These are phyloP conservation scores for Leucaena leucocephala DNA, from an alignment of 306 rosid species.

Conservation along the genomic window DNA sequence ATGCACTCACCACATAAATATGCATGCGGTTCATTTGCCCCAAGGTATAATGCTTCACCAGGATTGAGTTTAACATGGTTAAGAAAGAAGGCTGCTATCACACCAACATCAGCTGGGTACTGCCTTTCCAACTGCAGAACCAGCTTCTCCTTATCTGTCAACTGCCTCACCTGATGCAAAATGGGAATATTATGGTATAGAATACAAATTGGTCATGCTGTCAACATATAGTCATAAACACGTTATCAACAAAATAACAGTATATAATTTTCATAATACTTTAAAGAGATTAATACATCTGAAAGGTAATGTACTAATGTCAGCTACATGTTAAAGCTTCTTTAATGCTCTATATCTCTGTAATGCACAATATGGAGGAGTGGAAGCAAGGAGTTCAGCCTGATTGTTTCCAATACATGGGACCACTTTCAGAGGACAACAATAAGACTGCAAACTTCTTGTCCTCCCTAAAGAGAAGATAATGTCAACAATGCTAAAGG, in stretches of 20 bases:
- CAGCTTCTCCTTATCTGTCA: conserved; percentile 78
- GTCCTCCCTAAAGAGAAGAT: conserved; percentile 9
- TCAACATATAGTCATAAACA: background rate
- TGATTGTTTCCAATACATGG: background rate
- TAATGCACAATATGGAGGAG: conserved; percentile 13
- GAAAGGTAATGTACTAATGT: background rate
- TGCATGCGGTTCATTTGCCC: conserved; percentile 93
- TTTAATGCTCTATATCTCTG: background rate
- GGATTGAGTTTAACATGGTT: conserved; percentile 85
- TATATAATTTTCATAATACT: background rate
- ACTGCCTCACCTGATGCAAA: conserved; percentile 67
- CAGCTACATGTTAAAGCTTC: background rate
- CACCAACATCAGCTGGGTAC: conserved; percentile 84
- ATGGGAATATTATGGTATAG: background rate
- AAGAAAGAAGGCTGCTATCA: conserved; percentile 87
- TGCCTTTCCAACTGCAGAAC: conserved; percentile 80
- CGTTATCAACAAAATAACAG: background rate
- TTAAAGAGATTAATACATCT: conserved; percentile 12
- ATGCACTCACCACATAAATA: conserved; percentile 79
- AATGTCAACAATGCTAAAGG: background rate
- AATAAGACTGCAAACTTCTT: conserved; percentile 26
- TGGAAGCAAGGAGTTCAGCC: conserved; percentile 4
- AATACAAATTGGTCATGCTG: background rate
- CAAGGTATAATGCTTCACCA: conserved; percentile 84
- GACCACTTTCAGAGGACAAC: conserved; percentile 1